Conservation (phyloP, 495 filamentous ascomycete genomes). For the Trichoderma gamsii region DNA sequence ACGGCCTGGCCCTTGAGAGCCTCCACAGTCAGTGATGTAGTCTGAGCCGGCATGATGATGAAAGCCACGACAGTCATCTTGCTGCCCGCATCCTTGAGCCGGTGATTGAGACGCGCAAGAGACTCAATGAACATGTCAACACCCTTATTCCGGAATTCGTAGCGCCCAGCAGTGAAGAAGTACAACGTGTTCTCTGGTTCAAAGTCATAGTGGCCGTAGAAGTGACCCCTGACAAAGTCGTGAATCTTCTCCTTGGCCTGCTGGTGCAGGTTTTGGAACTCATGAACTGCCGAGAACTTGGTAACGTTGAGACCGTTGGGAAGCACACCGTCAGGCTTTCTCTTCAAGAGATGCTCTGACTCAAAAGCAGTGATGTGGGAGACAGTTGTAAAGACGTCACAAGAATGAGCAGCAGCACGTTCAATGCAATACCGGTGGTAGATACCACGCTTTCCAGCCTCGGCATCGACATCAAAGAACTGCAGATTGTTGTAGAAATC, state of each 20-base stretch:
- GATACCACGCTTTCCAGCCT: slow-evolving; percentile 95
- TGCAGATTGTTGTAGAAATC: slow-evolving; percentile 99
- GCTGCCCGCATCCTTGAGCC: slow-evolving; percentile 74
- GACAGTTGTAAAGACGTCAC: slow-evolving; percentile 97
- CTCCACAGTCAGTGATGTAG: slow-evolving; percentile 92
- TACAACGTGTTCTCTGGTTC: slow-evolving; percentile 96
- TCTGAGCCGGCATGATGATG: slow-evolving; percentile 97
- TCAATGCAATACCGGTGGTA: slow-evolving; percentile 99
- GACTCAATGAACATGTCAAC: slow-evolving; percentile 99
- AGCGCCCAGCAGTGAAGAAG: slow-evolving; percentile 92
- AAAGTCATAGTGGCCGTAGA: slow-evolving; percentile 97
- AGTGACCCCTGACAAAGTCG: slow-evolving; percentile 96
- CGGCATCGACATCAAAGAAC: slow-evolving; percentile 91
- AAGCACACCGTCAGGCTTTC: slow-evolving; percentile 92
- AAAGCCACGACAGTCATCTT: slow-evolving; percentile 97
- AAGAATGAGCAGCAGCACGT: slow-evolving; percentile 80
- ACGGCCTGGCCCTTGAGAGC: slow-evolving; percentile 94
- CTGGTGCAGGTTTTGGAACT: slow-evolving; percentile 97
- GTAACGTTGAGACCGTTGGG: slow-evolving; percentile 97
- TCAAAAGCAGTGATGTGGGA: slow-evolving; percentile 98
- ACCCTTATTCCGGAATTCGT: slow-evolving; percentile 97
- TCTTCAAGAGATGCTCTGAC: slow-evolving; percentile 93
- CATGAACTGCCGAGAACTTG: slow-evolving; percentile 97
- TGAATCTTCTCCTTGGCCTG: slow-evolving; percentile 96
- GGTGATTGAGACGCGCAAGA: slow-evolving; percentile 87